Evolutionary conservation across 2,329 filamentous ascomycete species (phyloP).

Genomic region (Phaeosphaeriaceae sp.): DNA sequence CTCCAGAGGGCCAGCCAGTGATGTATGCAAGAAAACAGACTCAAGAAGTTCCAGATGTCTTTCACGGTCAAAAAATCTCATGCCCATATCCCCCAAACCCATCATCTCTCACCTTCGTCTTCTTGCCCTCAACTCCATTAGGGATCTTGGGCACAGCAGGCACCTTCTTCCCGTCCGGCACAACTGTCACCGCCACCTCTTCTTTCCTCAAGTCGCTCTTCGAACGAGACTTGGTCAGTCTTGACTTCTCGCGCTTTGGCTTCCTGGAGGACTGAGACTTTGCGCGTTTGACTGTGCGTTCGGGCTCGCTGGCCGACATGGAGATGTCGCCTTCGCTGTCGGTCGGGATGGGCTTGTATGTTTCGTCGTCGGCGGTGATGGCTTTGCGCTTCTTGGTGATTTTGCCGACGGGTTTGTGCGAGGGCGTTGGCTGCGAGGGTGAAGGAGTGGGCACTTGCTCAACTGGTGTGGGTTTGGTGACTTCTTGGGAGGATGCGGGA

Average conservation of each 20-base stretch:
- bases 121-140: conserved; percentile 25
- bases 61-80: conserved; percentile 42
- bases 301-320: conserved; percentile 23
- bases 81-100: conserved; percentile 42
- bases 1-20: not conserved
- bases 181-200: conserved; percentile 28
- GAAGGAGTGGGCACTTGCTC: conserved; percentile 2
- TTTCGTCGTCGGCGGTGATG: conserved; percentile 33
- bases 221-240: conserved; percentile 22
- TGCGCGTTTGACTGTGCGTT: conserved; percentile 20
- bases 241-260: conserved; percentile 16
- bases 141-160: conserved; percentile 40
- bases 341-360: conserved; percentile 38
- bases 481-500: conserved; percentile 26
- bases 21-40: not conserved
- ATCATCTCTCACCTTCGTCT: conserved; percentile 28
- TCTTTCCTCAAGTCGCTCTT: conserved; percentile 17
- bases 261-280: conserved; percentile 22
- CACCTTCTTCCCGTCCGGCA: conserved; percentile 37
- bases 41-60: not conserved
- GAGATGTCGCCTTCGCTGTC: conserved; percentile 28
- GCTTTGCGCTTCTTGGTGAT: conserved; percentile 51
- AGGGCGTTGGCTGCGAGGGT: not conserved
- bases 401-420: conserved; percentile 13
- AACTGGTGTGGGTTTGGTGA: conserved; percentile 10